Conservation (phyloP, 768 basidiomycete species). For the Russula virescens region DNA sequence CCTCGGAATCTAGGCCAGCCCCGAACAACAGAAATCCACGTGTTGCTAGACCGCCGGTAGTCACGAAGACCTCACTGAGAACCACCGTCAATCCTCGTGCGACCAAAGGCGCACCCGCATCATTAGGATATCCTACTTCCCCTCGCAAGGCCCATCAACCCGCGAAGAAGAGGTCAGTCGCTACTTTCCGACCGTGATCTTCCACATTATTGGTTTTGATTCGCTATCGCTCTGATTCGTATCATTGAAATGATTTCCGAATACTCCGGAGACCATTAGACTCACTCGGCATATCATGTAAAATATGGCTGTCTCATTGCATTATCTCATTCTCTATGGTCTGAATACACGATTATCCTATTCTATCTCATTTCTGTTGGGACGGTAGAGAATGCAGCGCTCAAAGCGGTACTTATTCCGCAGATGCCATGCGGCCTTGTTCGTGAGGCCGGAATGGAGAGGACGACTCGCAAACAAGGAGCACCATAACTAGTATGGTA, state of each 20-base stretch:
- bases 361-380: not conserved
- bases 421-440: not conserved
- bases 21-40: conserved; percentile 4
- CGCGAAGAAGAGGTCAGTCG: not conserved
- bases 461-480: too few relatives aligned
- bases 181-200: conserved; percentile 11
- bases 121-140: conserved; percentile 1
- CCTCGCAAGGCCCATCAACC: conserved; percentile 4
- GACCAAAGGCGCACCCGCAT: not conserved
- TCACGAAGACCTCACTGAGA: conserved; percentile 19
- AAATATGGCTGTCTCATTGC: conserved; percentile 10
- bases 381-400: not conserved
- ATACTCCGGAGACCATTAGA: conserved; percentile 6
- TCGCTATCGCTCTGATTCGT: not conserved
- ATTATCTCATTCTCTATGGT: not conserved
- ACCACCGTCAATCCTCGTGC: conserved; percentile 1
- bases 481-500: too few relatives aligned
- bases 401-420: not conserved
- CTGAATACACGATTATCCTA: conserved; percentile 1
- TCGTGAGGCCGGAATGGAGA: too few relatives aligned
- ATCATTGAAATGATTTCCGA: not conserved
- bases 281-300: conserved; percentile 15
- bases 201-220: not conserved
- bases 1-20: conserved; percentile 1
- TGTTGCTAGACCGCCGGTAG: conserved; percentile 1